Evolutionary conservation across 805 yeast genomes (phyloP).

Genomic region (Myxozyma mucilagina): DNA sequence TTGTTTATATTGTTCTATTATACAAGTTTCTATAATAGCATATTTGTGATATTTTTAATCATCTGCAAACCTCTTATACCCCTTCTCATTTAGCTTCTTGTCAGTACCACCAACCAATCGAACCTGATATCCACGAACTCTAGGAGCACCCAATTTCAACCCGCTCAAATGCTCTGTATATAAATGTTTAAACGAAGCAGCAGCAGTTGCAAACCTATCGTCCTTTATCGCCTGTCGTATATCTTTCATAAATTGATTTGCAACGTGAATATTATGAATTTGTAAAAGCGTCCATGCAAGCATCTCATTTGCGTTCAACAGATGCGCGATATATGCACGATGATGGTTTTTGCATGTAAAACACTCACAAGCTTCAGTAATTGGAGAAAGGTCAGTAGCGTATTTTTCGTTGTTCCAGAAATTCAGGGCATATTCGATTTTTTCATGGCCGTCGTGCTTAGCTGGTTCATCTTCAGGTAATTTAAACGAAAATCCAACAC

Average conservation of each 20-base stretch:
- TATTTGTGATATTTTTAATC: background rate
- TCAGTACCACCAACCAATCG: conserved; percentile 19
- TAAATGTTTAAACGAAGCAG: conserved; percentile 10
- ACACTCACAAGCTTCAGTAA: conserved; percentile 34
- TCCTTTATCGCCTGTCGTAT: conserved; percentile 37
- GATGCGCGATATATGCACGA: conserved; percentile 47
- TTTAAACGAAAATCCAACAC: conserved; percentile 42
- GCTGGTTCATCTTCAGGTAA: conserved; percentile 28
- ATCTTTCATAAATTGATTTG: conserved; percentile 38
- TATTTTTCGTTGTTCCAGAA: conserved; percentile 38
- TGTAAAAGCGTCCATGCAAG: conserved; percentile 46
- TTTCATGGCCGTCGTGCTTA: conserved; percentile 8
- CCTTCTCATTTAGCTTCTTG: conserved; percentile 24
- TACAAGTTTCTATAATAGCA: background rate
- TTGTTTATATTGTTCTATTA: background rate
- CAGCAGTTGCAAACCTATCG: conserved; percentile 38
- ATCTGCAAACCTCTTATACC: conserved; percentile 6
- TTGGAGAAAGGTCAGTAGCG: conserved; percentile 37
- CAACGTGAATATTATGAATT: conserved; percentile 42
- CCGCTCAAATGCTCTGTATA: conserved; percentile 19
- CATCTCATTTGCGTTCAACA: conserved; percentile 47
- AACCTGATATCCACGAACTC: conserved; percentile 33
- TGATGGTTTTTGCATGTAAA: conserved; percentile 36
- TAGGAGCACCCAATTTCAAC: conserved; percentile 19
- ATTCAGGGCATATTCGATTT: conserved; percentile 35